Base-by-base conservation (phyloP, 2,329 filamentous ascomycete species). In the Verticillium nonalfalfae region DNA sequence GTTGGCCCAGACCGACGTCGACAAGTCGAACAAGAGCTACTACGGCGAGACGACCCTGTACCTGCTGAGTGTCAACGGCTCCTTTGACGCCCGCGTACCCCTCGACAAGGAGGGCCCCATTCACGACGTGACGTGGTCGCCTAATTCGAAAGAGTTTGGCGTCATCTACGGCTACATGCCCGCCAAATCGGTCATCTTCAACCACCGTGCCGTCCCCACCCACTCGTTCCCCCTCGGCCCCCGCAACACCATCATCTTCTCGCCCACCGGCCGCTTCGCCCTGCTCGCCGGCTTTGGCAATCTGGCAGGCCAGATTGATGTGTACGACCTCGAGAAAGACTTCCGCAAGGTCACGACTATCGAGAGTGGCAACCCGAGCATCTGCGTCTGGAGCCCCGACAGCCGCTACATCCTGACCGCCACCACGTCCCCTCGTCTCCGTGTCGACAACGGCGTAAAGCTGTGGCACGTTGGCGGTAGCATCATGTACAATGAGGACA, bases 121-220 rank as follows among this genome's bases (percentile, higher is more conserved):
- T 69, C 94, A 98, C 75, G 95, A 99, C 73, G 94, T 99, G 54
- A 87, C 90, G n/a, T 99, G 95, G 95, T 97, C 93, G 56, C 93
- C 95, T 57, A 98, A 95, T 77, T 96, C 93, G 69, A 96, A 93
- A 79, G 94, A 98, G 76, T 99, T 99, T 71, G 94, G 93, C 72
- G 95, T 99, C 36, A 89, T 97, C 15, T 99, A 99, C 73, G 95
- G 95, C 64, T 98, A 91, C 76, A 98, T 97, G 93, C 95, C 95
- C n/a, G 91, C 95, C 61, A 98, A 98, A 83, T 95, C 94, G 3
- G 97, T 94, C 68, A 95, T 99, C 68, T 99, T 98, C 85, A 97
- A 97, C 75, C 86, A 90, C 69, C 89, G 91, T 65, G 95, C 91
- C 65, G 85, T 93, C 62, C 82, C 90, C 21, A 90, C 89, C 62